Base-by-base conservation (phyloP, 2,329 filamentous ascomycete genomes). In the Sarocladiaceae sp. region DNA sequence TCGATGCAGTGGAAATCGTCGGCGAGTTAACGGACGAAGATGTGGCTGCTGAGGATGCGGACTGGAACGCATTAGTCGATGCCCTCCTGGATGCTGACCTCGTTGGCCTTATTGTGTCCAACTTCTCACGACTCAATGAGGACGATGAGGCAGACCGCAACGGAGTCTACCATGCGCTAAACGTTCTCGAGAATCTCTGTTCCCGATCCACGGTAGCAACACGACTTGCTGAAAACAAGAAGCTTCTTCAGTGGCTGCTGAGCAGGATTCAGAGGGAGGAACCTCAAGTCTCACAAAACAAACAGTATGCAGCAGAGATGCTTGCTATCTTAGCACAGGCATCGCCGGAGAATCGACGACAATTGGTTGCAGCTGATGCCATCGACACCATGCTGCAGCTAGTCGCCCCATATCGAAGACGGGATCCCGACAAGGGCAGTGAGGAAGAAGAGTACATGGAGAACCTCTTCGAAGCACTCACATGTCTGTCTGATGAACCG, bases 361-460 rank as follows among this genome's bases (percentile, higher is more conserved):
- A 77, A 44, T 73, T 96, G 4, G 80, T 82, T 33, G 68, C 73
- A 25, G 70, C 86, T 1, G 85, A 96, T 55, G 87, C 88, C 0
- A 77, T 94, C 7, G 93, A 99, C 61, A 68, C 79, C 3, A 75
- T 96, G 59, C 83, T 99, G 13, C 90, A 95, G 68, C 77, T 96
- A 0, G 80, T 95, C 0, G 89, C 92, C 1, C 75, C 85, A 1
- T 99, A 97, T 70, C 84, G 94, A 53, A 88, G 87, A 71, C 81
- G 85, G 47, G 92, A 99, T 63, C 94, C 94, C 0, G 80, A 84
- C 47, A 93, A 88, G 63, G 90, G 91, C 54, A 84, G 86, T 28
- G 86, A 94, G 49, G 94, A 97, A 67, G 92, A 96, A 64, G 94
- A 99, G 71, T 97, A 89, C 65, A 88, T 95, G 64, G 90, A 96